phyloP scores from a whole-genome alignment of 1,284 basidiomycete genomes.

The Apiotrichum veenhuisii region DNA sequence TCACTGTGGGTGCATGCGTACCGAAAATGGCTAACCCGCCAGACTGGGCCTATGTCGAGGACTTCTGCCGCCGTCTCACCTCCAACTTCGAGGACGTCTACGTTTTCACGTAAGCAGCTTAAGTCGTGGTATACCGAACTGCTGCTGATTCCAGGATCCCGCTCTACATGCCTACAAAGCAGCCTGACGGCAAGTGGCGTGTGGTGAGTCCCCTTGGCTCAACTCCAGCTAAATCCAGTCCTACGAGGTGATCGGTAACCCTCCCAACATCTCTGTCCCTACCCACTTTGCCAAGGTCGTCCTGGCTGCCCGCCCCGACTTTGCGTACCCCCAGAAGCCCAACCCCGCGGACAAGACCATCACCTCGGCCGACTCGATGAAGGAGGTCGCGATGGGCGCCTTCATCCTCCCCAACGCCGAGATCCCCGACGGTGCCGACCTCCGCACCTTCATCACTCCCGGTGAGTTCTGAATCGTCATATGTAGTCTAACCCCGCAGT shows the following conservation, averaged over 20 bases:
- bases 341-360: constrained; percentile 25
- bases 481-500: constrained; percentile 54
- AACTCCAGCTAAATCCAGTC: constrained; percentile 54
- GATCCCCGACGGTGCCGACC: constrained; percentile 76
- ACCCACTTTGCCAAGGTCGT: constrained; percentile 99
- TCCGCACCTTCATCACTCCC: constrained; percentile 75
- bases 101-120: constrained; percentile 69
- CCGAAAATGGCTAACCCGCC: neutral
- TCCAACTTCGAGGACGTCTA: constrained; percentile 86
- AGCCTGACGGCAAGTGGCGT: constrained; percentile 86
- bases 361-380: constrained; percentile 46
- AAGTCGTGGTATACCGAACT: neutral
- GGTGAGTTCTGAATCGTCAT: constrained; percentile 53
- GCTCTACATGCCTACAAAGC: constrained; percentile 84
- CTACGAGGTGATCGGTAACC: constrained; percentile 90
- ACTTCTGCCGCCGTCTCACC: constrained; percentile 89
- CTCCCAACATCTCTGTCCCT: constrained; percentile 85
- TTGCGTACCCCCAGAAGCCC: constrained; percentile 63
- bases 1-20: constrained; percentile 63
- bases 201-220: constrained; percentile 63
- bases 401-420: constrained; percentile 88
- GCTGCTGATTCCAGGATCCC: constrained; percentile 57
- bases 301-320: constrained; percentile 69
- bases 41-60: constrained; percentile 97
- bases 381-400: constrained; percentile 80